phyloP scores from a whole-genome alignment of 257 asterid genomes.

The Solanum pinnatisectum region DNA sequence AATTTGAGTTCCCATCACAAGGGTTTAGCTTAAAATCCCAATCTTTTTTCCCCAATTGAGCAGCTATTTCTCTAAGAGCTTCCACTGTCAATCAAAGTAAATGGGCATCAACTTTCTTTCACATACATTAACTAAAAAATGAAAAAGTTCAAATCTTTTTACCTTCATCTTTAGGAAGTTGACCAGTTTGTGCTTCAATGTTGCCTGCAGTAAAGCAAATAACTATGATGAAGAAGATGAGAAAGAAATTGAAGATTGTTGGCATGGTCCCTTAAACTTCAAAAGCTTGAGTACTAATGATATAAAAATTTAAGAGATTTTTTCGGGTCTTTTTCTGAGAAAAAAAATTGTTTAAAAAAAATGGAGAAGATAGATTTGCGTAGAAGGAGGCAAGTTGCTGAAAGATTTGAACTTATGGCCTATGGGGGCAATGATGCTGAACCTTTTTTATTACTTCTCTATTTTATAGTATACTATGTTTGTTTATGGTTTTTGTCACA shows the following conservation, averaged over 20 bases:
- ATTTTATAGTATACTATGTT: background rate
- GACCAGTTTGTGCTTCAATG: conserved; percentile 4
- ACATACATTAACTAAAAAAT: background rate
- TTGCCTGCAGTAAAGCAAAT: background rate
- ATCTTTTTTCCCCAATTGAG: conserved; percentile 39
- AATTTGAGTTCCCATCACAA: conserved; percentile 35
- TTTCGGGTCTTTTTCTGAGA: background rate
- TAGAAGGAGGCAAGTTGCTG: background rate
- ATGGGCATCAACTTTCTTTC: background rate
- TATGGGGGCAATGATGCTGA: background rate
- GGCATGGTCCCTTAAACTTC: background rate
- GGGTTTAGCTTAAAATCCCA: conserved; percentile 54
- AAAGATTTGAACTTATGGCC: background rate
- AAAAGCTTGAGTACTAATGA: background rate
- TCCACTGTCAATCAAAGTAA: conserved; percentile 18
- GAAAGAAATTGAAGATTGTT: background rate
- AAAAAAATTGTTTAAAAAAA: background rate
- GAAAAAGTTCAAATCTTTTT: background rate
- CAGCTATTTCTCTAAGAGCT: conserved; percentile 46
- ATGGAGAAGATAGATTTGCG: background rate
- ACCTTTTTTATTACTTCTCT: background rate
- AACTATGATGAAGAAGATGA: background rate
- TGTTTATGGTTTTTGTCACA: background rate
- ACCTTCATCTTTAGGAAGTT: conserved; percentile 11
- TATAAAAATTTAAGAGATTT: background rate